Evolutionary conservation across 768 basidiomycete species (phyloP).

Genomic region (Cyclocybe aegerita): DNA sequence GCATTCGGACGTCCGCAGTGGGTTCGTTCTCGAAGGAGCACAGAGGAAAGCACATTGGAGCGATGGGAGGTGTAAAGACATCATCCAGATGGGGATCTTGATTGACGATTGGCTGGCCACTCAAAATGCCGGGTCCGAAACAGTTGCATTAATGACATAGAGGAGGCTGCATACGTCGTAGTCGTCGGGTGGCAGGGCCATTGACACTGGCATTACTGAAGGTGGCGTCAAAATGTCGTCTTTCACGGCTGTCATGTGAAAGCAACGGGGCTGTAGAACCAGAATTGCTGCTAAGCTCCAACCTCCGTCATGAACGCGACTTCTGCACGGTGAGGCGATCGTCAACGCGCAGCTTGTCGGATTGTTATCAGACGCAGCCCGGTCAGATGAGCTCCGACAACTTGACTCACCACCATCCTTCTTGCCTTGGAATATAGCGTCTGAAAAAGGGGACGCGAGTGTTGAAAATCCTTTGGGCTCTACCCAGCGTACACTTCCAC

Average conservation of each 20-base stretch:
- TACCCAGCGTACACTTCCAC: neutral
- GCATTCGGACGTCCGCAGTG: constrained; percentile 5
- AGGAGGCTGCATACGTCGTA: neutral
- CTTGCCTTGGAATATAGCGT: too few species aligned
- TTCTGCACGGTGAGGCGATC: neutral
- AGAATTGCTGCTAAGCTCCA: too few species aligned
- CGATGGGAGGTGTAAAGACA: constrained; percentile 19
- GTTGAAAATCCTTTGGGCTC: too few species aligned
- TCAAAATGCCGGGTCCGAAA: neutral
- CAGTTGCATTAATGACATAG: too few species aligned
- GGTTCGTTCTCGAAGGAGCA: constrained; percentile 22
- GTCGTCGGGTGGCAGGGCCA: neutral
- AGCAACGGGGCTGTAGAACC: too few species aligned
- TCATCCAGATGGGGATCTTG: constrained; percentile 22
- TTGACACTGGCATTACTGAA: neutral
- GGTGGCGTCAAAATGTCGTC: neutral
- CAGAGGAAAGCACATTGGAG: constrained; percentile 18
- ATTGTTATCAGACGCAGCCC: too few species aligned
- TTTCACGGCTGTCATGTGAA: too few species aligned
- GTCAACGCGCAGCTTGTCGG: neutral
- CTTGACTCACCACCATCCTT: too few species aligned
- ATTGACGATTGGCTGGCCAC: constrained; percentile 20
- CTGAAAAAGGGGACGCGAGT: too few species aligned
- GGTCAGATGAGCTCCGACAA: too few species aligned
- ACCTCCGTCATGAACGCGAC: neutral